Evolutionary conservation across 441 rosid species (phyloP), one percentile per base, ranked within the genome.

Genomic region (Populus trichocarpa): DNA sequence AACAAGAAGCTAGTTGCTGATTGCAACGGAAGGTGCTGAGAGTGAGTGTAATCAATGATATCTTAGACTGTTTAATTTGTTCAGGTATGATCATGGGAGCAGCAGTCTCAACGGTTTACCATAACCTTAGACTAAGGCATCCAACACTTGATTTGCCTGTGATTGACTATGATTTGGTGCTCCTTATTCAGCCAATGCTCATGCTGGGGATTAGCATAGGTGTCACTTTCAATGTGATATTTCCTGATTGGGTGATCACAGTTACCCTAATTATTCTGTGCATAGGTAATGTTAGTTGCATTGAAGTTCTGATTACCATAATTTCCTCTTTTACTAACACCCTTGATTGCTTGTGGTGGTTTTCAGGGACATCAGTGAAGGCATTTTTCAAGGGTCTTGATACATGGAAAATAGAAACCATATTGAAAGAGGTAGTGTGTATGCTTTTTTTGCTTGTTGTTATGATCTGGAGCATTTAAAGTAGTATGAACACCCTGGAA

Each of bases 211-310:
- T 30, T 30, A 30, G 32, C 32, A 30, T 30, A 30, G 32, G 92
- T 14, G 92, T 87, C 16, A 81, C 82, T 67, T 87, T 83, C 67
- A 89, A 87, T 71, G 88, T 89, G 35, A 75, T 89, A 14, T 89
- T 89, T 72, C 86, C 92, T 0, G 90, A 87, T 66, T 87, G 92
- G 92, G 83, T 84, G 87, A 85, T 89, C 83, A 86, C 89, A 23
- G 63, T 81, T 63, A 70, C 86, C 77, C 81, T 86, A 30, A 89
- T 89, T 7, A 36, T 86, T 66, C 79, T 87, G 25, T 86, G 86
- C 73, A 26, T 87, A 35, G 88, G 92, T 89, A 82, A 42, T 10
- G 33, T 6, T 53, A 11, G 18, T 8, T 25, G n/a, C n/a, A 16
- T 33, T 36, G 38, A 61, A 26, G 38, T 30, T 66, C 32, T 30